These are phyloP conservation scores for Ramalina intermedia DNA, from an alignment of 495 filamentous ascomycete species.

Conservation along the genomic window DNA sequence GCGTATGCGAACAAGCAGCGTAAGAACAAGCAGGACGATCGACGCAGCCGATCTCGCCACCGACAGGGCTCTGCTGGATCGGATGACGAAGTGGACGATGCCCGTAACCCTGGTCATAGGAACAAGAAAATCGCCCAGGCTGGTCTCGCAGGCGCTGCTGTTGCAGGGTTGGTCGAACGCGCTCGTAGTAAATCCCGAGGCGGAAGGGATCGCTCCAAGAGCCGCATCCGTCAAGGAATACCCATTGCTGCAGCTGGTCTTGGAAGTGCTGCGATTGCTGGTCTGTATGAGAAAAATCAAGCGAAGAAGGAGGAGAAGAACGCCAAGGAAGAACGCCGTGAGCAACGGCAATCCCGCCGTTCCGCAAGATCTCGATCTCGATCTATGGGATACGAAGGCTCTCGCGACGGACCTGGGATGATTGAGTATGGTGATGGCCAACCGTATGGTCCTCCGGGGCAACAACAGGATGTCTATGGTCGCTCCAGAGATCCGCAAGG, in stretches of 20 bases:
- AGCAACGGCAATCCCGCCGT: constrained; percentile 5
- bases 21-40: constrained; percentile 47
- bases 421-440: constrained; percentile 70
- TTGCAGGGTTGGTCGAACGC: constrained; percentile 61
- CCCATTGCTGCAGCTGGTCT: constrained; percentile 63
- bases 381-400: constrained; percentile 42
- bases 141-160: constrained; percentile 62
- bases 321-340: constrained; percentile 28
- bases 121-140: constrained; percentile 61
- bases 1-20: constrained; percentile 58
- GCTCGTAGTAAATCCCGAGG: constrained; percentile 58
- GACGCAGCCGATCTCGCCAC: constrained; percentile 54
- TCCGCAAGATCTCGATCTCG: constrained; percentile 36
- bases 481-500: constrained; percentile 26
- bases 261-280: constrained; percentile 64
- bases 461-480: constrained; percentile 34
- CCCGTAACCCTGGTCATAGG: constrained; percentile 43
- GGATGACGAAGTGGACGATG: constrained; percentile 28
- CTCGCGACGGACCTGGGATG: constrained; percentile 50
- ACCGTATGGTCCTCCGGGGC: constrained; percentile 34
- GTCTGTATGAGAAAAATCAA: constrained; percentile 66
- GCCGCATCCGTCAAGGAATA: constrained; percentile 42
- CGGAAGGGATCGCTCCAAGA: constrained; percentile 40
- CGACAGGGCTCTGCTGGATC: constrained; percentile 39
- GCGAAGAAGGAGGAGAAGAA: constrained; percentile 47